These are phyloP conservation scores for Neurospora sp. DNA, from an alignment of 495 filamentous ascomycete genomes.

Conservation along the genomic window DNA sequence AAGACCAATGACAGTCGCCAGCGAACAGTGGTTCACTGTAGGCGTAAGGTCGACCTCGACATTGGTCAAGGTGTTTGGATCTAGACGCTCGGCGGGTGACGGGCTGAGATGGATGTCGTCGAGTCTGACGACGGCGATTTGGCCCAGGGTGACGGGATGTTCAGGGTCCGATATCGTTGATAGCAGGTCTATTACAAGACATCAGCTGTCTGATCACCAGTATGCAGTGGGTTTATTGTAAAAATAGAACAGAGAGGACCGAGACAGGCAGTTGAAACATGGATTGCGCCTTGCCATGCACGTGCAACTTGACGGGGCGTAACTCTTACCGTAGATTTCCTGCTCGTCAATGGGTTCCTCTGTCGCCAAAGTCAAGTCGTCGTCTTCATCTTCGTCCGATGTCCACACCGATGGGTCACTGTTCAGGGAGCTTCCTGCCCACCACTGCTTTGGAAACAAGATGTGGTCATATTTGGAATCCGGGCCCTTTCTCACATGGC, in stretches of 20 bases:
- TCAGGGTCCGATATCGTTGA: conserved; percentile 92
- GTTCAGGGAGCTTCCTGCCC: conserved; percentile 12
- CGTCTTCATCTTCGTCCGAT: conserved; percentile 37
- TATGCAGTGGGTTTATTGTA: not conserved
- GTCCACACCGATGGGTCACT: conserved; percentile 8
- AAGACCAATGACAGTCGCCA: conserved; percentile 93
- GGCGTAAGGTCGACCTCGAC: conserved; percentile 76
- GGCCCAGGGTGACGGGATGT: conserved; percentile 86
- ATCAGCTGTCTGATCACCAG: conserved; percentile 27
- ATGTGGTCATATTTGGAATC: conserved; percentile 28
- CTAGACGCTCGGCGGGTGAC: conserved; percentile 41
- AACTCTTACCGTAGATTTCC: conserved; percentile 75
- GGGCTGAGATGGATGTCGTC: conserved; percentile 78
- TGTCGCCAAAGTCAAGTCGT: conserved; percentile 48
- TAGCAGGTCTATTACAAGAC: conserved; percentile 63
- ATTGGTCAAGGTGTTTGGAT: conserved; percentile 32
- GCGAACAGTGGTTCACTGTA: conserved; percentile 94
- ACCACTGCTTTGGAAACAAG: conserved; percentile 21
- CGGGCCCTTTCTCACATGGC: conserved; percentile 14
- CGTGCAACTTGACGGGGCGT: not conserved
- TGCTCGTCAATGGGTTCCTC: conserved; percentile 88
- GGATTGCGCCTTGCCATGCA: not conserved
- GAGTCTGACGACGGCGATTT: conserved; percentile 85
- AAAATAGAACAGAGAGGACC: conserved; percentile 6
- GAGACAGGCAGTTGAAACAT: not conserved